These are phyloP conservation scores for Tolypocladium ophioglossoides DNA, from an alignment of 2,329 filamentous ascomycete species.

Conservation along the genomic window DNA sequence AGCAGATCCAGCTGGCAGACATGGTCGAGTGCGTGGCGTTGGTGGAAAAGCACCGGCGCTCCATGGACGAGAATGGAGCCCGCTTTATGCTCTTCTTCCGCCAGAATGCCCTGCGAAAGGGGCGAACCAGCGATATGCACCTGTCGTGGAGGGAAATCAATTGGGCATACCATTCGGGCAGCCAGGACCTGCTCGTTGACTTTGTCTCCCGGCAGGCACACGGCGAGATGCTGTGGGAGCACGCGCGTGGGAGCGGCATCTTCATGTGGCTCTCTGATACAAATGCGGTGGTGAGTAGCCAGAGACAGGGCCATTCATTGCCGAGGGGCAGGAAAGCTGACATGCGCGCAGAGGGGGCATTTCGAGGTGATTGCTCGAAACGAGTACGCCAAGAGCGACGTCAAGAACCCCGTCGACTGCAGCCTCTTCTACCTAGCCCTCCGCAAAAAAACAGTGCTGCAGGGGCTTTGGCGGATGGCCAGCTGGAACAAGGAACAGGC, in stretches of 20 bases:
- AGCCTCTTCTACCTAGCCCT: conserved; percentile 86
- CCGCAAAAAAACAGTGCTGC: conserved; percentile 78
- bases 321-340: conserved; percentile 1
- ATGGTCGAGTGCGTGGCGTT: conserved; percentile 76
- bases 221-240: conserved; percentile 70
- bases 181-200: conserved; percentile 83
- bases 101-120: conserved; percentile 63
- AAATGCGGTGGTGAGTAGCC: conserved; percentile 55
- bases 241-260: conserved; percentile 76
- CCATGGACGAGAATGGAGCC: conserved; percentile 82
- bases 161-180: conserved; percentile 75
- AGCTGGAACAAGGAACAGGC: conserved; percentile 78
- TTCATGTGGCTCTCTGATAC: conserved; percentile 90
- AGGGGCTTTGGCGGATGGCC: conserved; percentile 92
- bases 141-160: conserved; percentile 72
- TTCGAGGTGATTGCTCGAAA: conserved; percentile 88
- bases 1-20: conserved; percentile 77
- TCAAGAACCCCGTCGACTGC: conserved; percentile 85
- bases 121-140: conserved; percentile 51
- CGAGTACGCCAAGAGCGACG: conserved; percentile 80
- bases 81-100: conserved; percentile 83
- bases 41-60: conserved; percentile 77
- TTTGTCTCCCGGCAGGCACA: conserved; percentile 73
- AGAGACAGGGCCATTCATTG: too few relatives aligned
- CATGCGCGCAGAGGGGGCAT: conserved; percentile 38